Conservation (phyloP, 1,284 basidiomycete species). For the Apiotrichum porosum region DNA sequence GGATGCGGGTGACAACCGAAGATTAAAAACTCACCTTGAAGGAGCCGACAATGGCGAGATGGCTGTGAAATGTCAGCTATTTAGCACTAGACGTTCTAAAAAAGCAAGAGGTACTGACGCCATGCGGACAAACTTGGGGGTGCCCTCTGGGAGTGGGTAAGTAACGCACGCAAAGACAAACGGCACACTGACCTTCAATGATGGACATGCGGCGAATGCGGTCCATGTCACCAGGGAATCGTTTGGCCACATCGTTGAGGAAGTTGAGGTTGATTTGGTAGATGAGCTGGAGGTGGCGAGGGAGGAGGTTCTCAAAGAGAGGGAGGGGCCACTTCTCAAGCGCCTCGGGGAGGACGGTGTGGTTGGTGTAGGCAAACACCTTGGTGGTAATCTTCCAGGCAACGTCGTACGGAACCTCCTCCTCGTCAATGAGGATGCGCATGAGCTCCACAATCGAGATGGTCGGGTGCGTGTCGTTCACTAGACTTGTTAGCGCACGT, state of each 20-base stretch:
- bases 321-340: conserved; percentile 79
- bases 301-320: conserved; percentile 72
- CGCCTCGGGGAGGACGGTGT: conserved; percentile 54
- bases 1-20: neutral
- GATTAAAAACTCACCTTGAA: conserved; percentile 54
- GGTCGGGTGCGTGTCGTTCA: conserved; percentile 79
- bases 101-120: conserved; percentile 59
- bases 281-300: conserved; percentile 68
- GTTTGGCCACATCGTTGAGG: conserved; percentile 69
- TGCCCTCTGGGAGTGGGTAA: conserved; percentile 59
- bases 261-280: conserved; percentile 62
- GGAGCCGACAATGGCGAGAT: conserved; percentile 57
- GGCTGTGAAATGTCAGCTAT: conserved; percentile 8
- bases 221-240: conserved; percentile 79
- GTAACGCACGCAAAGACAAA: neutral
- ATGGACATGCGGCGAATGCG: conserved; percentile 76
- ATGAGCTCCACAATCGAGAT: conserved; percentile 90
- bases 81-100: too few relatives aligned
- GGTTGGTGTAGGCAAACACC: conserved; percentile 91
- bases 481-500: conserved; percentile 12
- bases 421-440: conserved; percentile 75
- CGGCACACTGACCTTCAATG: conserved; percentile 62
- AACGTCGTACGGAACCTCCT: conserved; percentile 71
- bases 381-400: conserved; percentile 83
- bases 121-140: conserved; percentile 81